phyloP scores from a whole-genome alignment of 2,329 filamentous ascomycete genomes.

The Sporothrix brunneoviolacea region DNA sequence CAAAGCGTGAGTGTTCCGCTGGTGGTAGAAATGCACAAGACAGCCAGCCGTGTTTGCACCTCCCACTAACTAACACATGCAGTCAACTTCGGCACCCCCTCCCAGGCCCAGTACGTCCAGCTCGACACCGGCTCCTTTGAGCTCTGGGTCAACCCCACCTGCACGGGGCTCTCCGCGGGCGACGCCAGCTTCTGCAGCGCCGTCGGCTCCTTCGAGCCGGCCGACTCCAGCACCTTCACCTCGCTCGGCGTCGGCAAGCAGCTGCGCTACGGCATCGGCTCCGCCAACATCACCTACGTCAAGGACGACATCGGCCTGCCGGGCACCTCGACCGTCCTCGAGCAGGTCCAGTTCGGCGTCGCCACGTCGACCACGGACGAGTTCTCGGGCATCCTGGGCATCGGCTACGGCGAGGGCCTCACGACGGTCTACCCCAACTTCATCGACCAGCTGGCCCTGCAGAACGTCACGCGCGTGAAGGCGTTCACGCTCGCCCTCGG shows the following conservation, averaged over 20 bases:
- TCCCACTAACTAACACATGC: no score
- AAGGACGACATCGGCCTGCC: conserved; percentile 39
- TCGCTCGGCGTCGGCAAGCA: conserved; percentile 30
- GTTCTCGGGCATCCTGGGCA: conserved; percentile 61
- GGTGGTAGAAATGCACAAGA: no score
- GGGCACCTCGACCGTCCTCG: conserved; percentile 35
- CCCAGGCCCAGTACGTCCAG: conserved; percentile 47
- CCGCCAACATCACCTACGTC: conserved; percentile 44
- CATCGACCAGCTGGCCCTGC: conserved; percentile 41
- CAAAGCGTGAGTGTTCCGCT: conserved; percentile 30
- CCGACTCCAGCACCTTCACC: conserved; percentile 12
- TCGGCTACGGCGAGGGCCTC: conserved; percentile 56
- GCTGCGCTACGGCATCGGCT: conserved; percentile 45
- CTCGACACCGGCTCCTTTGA: conserved; percentile 56
- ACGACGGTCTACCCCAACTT: conserved; percentile 45
- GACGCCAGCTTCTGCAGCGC: conserved; percentile 14
- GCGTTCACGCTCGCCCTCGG: conserved; percentile 62
- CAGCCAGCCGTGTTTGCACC: not conserved
- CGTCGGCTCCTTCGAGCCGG: conserved; percentile 38
- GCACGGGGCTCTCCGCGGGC: conserved; percentile 1
- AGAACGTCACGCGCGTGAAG: conserved; percentile 51
- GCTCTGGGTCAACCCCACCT: conserved; percentile 40
- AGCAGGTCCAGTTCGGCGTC: conserved; percentile 58
- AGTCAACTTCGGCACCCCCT: conserved; percentile 48
- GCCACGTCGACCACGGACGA: conserved; percentile 45